Percentiles rank a stretch among this genome's conserved stretches.
Conservation (phyloP, 2,329 filamentous ascomycete species). For the Nothomitra cinnamomea region DNA sequence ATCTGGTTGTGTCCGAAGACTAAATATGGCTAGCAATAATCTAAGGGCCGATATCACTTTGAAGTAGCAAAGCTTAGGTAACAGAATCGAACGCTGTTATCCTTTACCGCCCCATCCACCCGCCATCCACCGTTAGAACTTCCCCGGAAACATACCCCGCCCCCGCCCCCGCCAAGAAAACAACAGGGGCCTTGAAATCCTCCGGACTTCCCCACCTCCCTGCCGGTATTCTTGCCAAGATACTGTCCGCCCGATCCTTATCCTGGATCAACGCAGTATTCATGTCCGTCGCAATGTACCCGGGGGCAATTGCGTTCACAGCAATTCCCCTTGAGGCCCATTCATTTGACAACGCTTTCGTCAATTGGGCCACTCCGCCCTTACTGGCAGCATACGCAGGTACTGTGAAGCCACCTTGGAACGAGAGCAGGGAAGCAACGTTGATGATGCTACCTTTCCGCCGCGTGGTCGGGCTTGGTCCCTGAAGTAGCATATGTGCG, state of each 20-base stretch:
- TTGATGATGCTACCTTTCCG: slow-evolving; percentile 29
- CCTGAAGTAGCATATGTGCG: slow-evolving; percentile 54
- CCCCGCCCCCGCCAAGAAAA: slow-evolving; percentile 61
- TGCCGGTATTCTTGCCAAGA: slow-evolving; percentile 65
- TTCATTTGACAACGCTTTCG: slow-evolving; percentile 73
- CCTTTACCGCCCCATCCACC: slow-evolving; percentile 74
- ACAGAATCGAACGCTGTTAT: not conserved
- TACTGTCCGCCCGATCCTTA: slow-evolving; percentile 49
- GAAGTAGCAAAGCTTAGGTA: no score
- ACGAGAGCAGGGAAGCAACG: slow-evolving; percentile 62
- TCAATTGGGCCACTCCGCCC: slow-evolving; percentile 69
- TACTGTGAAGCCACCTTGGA: slow-evolving; percentile 77
- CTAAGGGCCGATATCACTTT: no score
- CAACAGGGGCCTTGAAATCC: slow-evolving; percentile 71
- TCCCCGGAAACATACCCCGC: slow-evolving; percentile 72
- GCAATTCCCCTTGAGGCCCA: slow-evolving; percentile 66
- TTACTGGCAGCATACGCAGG: slow-evolving; percentile 79
- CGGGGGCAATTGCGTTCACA: slow-evolving; percentile 79
- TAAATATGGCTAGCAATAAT: no score
- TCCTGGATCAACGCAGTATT: slow-evolving; percentile 68
- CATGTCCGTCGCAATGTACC: slow-evolving; percentile 91
- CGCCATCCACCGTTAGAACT: slow-evolving; percentile 69
- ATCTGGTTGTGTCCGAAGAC: no score
- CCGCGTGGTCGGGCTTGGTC: slow-evolving; percentile 15
- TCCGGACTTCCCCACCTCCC: slow-evolving; percentile 70